Conservation (phyloP, 805 yeast genomes). For the Blastobotrys mokoenaii region DNA sequence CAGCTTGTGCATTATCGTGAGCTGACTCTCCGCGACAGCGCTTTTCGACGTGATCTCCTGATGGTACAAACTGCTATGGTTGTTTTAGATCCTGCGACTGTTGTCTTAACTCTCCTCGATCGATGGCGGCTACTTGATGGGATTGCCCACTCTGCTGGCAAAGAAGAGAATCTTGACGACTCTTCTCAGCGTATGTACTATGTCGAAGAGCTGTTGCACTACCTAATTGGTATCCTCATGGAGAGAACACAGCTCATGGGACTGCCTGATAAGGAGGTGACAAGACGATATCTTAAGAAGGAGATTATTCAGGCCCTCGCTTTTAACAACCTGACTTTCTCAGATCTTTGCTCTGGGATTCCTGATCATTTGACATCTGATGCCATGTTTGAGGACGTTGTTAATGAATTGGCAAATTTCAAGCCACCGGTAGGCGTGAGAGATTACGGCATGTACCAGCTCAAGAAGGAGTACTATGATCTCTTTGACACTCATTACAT, state of each 20-base stretch:
- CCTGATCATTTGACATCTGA: conserved; percentile 73
- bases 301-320: conserved; percentile 83
- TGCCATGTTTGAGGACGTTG: conserved; percentile 59
- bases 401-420: conserved; percentile 50
- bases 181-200: conserved; percentile 43
- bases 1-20: conserved; percentile 75
- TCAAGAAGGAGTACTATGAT: conserved; percentile 47
- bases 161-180: conserved; percentile 32
- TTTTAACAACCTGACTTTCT: conserved; percentile 61
- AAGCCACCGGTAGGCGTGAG: conserved; percentile 50
- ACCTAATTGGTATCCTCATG: conserved; percentile 56
- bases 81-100: conserved; percentile 46
- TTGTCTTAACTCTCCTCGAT: conserved; percentile 48
- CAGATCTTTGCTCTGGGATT: conserved; percentile 56
- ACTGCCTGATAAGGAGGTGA: conserved; percentile 37
- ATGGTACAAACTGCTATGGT: conserved; percentile 56
- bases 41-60: conserved; percentile 70
- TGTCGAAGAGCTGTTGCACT: conserved; percentile 70
- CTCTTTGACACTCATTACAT: conserved; percentile 76
- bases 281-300: conserved; percentile 43
- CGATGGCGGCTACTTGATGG: conserved; percentile 47
- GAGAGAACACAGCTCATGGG: conserved; percentile 57
- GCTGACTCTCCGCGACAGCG: conserved; percentile 73
- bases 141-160: conserved; percentile 24
- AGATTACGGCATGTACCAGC: conserved; percentile 56